These are phyloP conservation scores for Cladosporium cucumerinum DNA, from an alignment of 2,329 filamentous ascomycete genomes.

Conservation along the genomic window DNA sequence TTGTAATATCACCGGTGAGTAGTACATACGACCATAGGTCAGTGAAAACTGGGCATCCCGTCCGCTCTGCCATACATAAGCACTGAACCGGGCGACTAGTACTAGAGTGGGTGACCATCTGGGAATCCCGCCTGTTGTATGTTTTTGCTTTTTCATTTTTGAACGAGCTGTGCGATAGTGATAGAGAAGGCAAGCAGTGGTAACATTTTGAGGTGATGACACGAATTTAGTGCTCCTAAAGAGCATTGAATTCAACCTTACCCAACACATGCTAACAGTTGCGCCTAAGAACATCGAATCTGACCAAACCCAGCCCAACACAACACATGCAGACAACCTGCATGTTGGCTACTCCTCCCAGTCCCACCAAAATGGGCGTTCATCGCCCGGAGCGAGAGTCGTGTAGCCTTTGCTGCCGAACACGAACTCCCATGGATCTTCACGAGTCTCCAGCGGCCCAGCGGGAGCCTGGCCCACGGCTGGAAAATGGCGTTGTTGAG, in stretches of 20 bases:
- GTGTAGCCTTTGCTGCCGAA: background rate
- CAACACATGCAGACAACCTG: background rate
- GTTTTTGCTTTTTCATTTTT: no score
- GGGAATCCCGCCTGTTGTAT: background rate
- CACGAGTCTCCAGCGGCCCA: background rate
- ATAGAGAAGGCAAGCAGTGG: background rate
- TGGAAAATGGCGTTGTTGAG: background rate
- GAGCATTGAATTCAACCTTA: no score
- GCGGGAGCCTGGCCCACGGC: background rate
- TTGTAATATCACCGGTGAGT: no score
- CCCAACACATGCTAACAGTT: no score
- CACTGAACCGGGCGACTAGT: background rate
- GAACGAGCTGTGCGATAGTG: background rate
- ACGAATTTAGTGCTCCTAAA: no score
- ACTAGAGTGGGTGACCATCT: background rate
- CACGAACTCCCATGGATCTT: background rate
- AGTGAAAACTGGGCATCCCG: background rate
- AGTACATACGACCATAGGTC: conserved; percentile 4
- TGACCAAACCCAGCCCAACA: no score
- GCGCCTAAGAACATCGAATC: background rate
- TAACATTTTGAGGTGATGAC: no score
- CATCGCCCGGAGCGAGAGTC: background rate
- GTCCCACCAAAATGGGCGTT: background rate
- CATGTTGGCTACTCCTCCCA: background rate
- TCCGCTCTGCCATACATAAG: background rate